Conservation (phyloP, 768 basidiomycete species). For the Pulveroboletus sp. region DNA sequence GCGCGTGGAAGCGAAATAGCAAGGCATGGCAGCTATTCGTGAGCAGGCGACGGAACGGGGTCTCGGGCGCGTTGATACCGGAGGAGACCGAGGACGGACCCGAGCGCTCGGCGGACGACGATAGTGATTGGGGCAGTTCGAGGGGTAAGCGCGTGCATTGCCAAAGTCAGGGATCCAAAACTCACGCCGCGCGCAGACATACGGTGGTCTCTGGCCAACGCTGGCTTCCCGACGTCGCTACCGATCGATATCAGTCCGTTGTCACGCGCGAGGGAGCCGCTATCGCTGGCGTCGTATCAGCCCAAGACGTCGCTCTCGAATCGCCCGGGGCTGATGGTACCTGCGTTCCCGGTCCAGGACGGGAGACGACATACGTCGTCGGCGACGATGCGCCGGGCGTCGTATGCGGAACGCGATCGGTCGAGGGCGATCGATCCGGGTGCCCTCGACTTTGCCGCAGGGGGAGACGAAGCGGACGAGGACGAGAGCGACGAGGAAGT, state of each 20-base stretch:
- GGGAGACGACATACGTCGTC: constrained; percentile 34
- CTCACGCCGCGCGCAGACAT: constrained; percentile 20
- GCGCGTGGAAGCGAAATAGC: constrained; percentile 62
- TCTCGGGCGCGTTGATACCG: constrained; percentile 31
- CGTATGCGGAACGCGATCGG: constrained; percentile 68
- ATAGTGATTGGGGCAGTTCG: constrained; percentile 25
- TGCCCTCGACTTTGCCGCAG: constrained; percentile 53
- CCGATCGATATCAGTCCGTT: constrained; percentile 55
- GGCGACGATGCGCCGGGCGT: constrained; percentile 51
- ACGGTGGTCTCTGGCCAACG: constrained; percentile 27
- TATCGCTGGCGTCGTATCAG: constrained; percentile 57
- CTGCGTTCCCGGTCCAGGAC: constrained; percentile 21
- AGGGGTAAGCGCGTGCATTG: constrained; percentile 20
- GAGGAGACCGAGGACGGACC: constrained; percentile 35
- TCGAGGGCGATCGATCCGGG: constrained; percentile 65
- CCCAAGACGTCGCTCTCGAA: constrained; percentile 45
- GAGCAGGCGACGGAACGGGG: constrained; percentile 29
- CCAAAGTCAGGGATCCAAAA: background rate
- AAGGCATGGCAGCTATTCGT: constrained; percentile 63
- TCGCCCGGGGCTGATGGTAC: constrained; percentile 32
- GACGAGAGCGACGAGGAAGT: constrained; percentile 28
- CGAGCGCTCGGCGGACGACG: constrained; percentile 8
- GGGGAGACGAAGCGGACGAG: constrained; percentile 47
- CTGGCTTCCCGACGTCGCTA: constrained; percentile 50
- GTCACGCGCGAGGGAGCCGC: constrained; percentile 32